Evolutionary conservation across 2,329 filamentous ascomycete genomes (phyloP), one percentile per base, ranked within the genome.

Genomic region (Aspergillus sergii): DNA sequence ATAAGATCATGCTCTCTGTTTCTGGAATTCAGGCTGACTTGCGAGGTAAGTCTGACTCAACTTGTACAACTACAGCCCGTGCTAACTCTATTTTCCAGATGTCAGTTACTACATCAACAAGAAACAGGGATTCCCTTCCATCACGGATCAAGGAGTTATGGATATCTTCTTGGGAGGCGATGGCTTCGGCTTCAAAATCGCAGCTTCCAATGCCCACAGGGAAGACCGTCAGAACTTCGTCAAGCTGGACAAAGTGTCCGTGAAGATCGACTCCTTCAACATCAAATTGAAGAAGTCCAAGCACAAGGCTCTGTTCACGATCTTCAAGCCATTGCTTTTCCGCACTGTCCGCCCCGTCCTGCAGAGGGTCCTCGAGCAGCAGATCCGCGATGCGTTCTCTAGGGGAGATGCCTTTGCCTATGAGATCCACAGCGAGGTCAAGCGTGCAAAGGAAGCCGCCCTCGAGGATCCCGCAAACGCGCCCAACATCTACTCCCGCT

Each of bases 41-140:
- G 51, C 87, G 86, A 68, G 79, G 76, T 77, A 67, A 63, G 69
- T 53, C 26, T 11, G 14, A 51, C 36, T 4, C 9, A 26, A 10
- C 9, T n/a, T 4, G 16, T 11, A 30, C 11, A 23, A 23, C 6
- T 54, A 7, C 8, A 45, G 23, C 7, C 9, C 12, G 21, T 62
- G 19, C 58, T 69, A 64, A 68, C 60, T 50, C 12, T 48, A 26
- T 21, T 23, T 53, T 58, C 64, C 79, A 70, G 93, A 97, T 74
- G 92, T 99, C 66, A 92, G 91, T 78, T 98, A 94, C 85, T 94
- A 98, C 79, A 85, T 99, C 80, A 95, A 95, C 83, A 92, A 90
- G 81, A 98, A 99, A 87, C 83, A 93, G 73, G 94, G 95, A 10
- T 97, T 97, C 84, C 94, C 94, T 3, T 86, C 89, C 16, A 84